Percentiles rank a stretch among this genome's conserved stretches.
Conservation (phyloP, 2,329 filamentous ascomycete species). For the Diplodia sapinea region DNA sequence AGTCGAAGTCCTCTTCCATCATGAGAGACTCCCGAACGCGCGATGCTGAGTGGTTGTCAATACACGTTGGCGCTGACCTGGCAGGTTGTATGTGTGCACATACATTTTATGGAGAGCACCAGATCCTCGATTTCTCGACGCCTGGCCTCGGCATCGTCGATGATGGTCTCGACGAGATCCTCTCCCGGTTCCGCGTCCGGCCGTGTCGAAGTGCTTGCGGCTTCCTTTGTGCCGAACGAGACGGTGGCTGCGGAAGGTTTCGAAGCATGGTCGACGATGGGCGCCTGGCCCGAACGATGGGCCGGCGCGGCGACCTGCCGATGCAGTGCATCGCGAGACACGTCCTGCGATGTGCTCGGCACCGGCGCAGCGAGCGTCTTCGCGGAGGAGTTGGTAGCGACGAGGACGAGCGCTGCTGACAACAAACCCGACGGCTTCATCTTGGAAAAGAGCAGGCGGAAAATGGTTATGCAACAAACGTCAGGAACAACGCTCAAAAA, state of each 20-base stretch:
- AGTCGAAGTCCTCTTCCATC: not conserved
- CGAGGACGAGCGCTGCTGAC: not conserved
- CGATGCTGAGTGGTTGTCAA: not conserved
- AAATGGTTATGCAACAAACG: not conserved
- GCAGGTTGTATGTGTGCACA: not conserved
- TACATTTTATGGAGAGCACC: not conserved
- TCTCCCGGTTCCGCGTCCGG: not conserved
- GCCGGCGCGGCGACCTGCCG: not conserved
- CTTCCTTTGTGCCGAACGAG: not conserved
- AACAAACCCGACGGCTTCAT: not conserved
- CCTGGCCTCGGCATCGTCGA: not conserved
- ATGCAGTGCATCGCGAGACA: not conserved
- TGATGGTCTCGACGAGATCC: slow-evolving; percentile 2
- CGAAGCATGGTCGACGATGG: not conserved
- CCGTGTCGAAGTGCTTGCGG: not conserved
- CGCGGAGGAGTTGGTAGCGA: not conserved
- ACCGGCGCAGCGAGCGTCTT: not conserved
- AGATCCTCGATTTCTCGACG: not conserved
- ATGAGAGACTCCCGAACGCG: slow-evolving; percentile 1
- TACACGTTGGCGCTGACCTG: not conserved
- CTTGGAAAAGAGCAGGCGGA: not conserved
- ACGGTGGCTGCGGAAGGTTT: not conserved
- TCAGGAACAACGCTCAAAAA: not conserved
- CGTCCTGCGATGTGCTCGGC: not conserved
- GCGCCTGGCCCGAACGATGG: not conserved